Conservation (phyloP, 2,329 filamentous ascomycete genomes). For the Trichoderma atrobrunneum region DNA sequence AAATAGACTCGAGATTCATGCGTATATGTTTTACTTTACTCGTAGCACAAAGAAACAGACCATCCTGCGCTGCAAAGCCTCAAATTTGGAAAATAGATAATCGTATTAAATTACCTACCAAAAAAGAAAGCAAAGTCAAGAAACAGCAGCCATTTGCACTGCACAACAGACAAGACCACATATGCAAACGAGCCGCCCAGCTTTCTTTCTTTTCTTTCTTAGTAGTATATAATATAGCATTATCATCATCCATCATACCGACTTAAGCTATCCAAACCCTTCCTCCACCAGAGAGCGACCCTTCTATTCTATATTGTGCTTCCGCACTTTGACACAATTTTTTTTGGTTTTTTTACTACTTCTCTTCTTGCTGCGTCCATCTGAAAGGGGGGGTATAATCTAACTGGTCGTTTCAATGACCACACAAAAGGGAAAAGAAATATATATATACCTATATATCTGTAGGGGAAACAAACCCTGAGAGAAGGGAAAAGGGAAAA, state of each 20-base stretch:
- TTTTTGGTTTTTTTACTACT: neutral
- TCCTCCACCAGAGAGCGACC: neutral
- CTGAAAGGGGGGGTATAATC: constrained; percentile 19
- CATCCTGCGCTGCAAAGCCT: neutral
- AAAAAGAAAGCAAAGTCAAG: neutral
- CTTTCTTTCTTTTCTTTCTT: neutral
- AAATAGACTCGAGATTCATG: neutral
- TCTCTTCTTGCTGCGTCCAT: neutral
- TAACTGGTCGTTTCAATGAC: constrained; percentile 6
- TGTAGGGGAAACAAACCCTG: neutral
- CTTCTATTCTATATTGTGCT: constrained; percentile 8
- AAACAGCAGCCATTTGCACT: neutral
- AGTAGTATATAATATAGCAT: constrained; percentile 6
- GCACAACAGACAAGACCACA: neutral
- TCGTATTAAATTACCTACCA: neutral
- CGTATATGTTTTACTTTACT: neutral
- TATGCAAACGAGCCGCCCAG: neutral
- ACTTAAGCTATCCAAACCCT: constrained; percentile 13
- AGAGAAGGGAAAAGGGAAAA: neutral
- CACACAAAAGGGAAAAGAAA: constrained; percentile 15
- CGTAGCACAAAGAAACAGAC: too few species aligned
- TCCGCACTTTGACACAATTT: neutral
- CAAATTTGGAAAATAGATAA: neutral
- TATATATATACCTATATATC: neutral
- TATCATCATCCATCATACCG: neutral